Evolutionary conservation across 129 eudicot genomes (phyloP), one percentile per base, ranked within the genome.

Genomic region (Arctium minus): DNA sequence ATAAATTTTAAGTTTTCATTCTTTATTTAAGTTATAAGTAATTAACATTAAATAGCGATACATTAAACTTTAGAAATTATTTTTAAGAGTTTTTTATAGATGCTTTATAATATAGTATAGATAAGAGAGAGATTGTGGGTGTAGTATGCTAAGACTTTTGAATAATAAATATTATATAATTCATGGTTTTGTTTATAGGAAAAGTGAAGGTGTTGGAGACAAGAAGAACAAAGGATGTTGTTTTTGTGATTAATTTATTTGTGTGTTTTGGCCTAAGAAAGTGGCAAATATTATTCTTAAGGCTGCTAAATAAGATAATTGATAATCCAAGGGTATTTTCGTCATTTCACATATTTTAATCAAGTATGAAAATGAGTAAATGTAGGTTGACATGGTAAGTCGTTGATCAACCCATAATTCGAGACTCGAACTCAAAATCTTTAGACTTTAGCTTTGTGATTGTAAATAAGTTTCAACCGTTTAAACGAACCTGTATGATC

Each of bases 211-310:
- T 78, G 79, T 60, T 72, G 86, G 86, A 73, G 83, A 83, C 86
- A 83, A 83, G 86, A 83, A 77, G 86, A 83, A 83, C 86, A 83
- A 78, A 83, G 74, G 79, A 78, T 78, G 69, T 78, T 72, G 78
- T 83, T 77, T 83, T n/a, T 70, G 85, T 44, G 50, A 70, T 77
- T 83, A 76, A 48, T 78, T 71, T 83, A 72, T 30, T 83, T 56
- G 29, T n/a, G 37, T 48, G 71, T 33, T 74, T 78, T 56, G 67
- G 53, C 79, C 79, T 27, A 70, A 56, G 69, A 39, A 83, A 83
- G 74, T 77, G 82, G 86, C 44, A 83, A 60, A 50, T 30, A 77
- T 56, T 83, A 56, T 60, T 70, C 78, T 70, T 69, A 33, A 60
- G 74, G 79, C 78, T 72, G 82, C 86, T 71, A 37, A 77, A 69